Evolutionary conservation across 176 grass and related monocot species (phyloP), one percentile per base, ranked within the genome.

Genomic region (Aechmea fasciata): DNA sequence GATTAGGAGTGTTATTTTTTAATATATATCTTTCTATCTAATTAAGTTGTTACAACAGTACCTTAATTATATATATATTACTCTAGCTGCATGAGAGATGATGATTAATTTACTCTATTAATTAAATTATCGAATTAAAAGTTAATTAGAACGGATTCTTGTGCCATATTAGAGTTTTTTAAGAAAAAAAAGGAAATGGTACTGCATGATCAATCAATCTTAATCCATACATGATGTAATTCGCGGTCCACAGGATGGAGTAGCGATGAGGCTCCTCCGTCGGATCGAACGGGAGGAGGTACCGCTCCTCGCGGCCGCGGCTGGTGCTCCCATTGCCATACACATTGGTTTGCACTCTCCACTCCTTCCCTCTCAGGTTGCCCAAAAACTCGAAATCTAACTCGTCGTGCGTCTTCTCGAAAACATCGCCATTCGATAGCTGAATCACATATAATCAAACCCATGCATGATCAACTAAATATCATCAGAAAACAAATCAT

Each of bases 331-430:
- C 92, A 49, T 91, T 91, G 48, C 92, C 92, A 68, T 86, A 96
- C 33, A 96, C 29, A 55, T 96, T 96, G 26, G 92, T 96, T 77
- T 96, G 92, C 0, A 91, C 51, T 57, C 73, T 82, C 92, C 92
- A 96, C 18, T 72, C 82, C 52, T 86, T 87, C 3, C 82, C 92
- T 3, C 52, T 85, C 0, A 80, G 71, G 71, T 88, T 91, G 66
- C 88, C 92, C 62, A 96, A 65, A 52, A 96, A 79, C 85, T 96
- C 92, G 17, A 91, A 91, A 69, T 96, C 92, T 70, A 96, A 65
- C 76, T 91, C 92, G 65, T 96, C 88, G 67, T 96, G 92, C 25
- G 75, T 89, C 33, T 63, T 67, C 1, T 82, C 80, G 67, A 81
- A 87, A 13, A 82, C 61, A 61, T 92, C 89, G 14, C 64, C 84